These are phyloP conservation scores for Telopea speciosissima DNA, from an alignment of 177 flowering plant species.

Conservation along the genomic window DNA sequence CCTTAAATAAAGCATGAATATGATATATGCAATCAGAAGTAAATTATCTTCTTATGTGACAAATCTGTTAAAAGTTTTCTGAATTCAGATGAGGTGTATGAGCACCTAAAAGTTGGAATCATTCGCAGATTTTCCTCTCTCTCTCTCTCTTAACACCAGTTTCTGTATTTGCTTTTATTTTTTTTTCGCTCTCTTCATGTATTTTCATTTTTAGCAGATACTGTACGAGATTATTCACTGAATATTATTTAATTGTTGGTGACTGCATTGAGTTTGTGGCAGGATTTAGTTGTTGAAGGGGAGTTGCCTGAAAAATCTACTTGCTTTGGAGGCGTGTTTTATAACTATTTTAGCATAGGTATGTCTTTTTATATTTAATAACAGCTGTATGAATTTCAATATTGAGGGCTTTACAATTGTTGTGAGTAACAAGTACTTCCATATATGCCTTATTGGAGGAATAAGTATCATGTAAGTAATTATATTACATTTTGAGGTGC, in stretches of 20 bases:
- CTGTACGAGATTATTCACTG: neutral
- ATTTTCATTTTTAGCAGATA: neutral
- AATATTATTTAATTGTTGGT: neutral
- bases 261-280: conserved; percentile 17
- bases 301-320: conserved; percentile 46
- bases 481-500: neutral
- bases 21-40: neutral
- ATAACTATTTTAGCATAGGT: conserved; percentile 96
- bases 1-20: neutral
- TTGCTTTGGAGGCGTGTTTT: conserved; percentile 78
- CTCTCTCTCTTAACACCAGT: neutral
- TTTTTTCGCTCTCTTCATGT: neutral
- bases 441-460: neutral
- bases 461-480: neutral
- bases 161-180: neutral
- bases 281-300: conserved; percentile 59
- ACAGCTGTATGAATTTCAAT: no score
- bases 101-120: neutral
- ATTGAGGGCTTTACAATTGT: neutral
- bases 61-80: no score
- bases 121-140: neutral
- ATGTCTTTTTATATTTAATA: neutral
- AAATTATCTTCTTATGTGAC: neutral
- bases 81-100: neutral
- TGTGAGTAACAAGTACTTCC: neutral